Base-by-base conservation (phyloP, 2,329 filamentous ascomycete species). In the Madurella fahalii region DNA sequence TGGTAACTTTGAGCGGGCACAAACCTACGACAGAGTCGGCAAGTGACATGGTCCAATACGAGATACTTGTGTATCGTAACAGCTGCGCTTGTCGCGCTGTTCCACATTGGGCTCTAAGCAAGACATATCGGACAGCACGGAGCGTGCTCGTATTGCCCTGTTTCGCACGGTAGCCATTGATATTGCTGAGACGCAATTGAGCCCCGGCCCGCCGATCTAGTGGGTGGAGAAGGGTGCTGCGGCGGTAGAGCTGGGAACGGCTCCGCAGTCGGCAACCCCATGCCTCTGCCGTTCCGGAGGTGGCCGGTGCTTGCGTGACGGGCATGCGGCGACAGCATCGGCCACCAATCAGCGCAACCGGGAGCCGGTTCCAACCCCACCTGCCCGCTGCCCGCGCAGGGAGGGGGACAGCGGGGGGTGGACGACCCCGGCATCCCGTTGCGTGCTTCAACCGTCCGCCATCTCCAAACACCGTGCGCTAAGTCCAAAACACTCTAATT, bases 321-420 rank as follows among this genome's bases (percentile, higher is more conserved):
- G 53, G 18, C 31, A 20, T 32, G 42, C 34, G 17, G 44, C 53
- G 50, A 47, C 43, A 47, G 25, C 17, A 9, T 41, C 40, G 32
- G 46, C 32, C n/a, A 40, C 57, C 57, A 59, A 59, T 59, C 54
- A 54, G 46, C 40, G 18, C 9, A 2, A 8, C 25, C 40, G 40
- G 47, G 17, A 30, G 5, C 40, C 20, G 47, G 20, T 30, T 30
- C 18, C 30, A 11, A n/a, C 11, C 41, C 52, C 52, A 30, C 34
- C 50, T 43, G 32, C 45, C 12, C 44, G 51, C 51, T 48, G 16
- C 31, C 42, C 30, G 25, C 32, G 40, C 43, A 37, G 40, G n/a
- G 40, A 37, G 47, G 50, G 50, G 52, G 41, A 48, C 25, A 53
- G 56, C 52, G 56, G 53, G 53, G 50, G 53, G 46, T 47, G 25